Conservation (phyloP, 2,329 filamentous ascomycete genomes). For the Stagonosporopsis chrysanthemi region DNA sequence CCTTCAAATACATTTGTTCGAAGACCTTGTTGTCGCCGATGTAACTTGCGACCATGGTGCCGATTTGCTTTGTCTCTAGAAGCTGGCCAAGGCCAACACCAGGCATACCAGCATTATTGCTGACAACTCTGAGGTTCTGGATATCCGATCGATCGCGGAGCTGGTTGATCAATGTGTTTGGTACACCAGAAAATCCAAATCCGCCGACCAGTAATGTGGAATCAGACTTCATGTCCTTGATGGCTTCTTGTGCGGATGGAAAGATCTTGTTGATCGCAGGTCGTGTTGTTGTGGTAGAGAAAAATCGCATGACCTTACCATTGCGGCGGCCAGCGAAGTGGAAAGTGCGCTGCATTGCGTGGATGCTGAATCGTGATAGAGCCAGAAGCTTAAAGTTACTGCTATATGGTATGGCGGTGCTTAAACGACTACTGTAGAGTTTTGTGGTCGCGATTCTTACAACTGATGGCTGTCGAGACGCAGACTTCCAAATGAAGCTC, state of each 20-base stretch:
- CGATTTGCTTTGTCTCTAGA: slow-evolving; percentile 72
- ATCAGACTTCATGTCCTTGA: slow-evolving; percentile 50
- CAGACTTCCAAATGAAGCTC: neutral
- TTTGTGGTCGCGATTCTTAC: neutral
- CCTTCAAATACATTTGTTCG: slow-evolving; percentile 76
- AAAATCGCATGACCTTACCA: slow-evolving; percentile 44
- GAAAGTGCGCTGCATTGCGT: slow-evolving; percentile 46
- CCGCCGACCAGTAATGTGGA: slow-evolving; percentile 49
- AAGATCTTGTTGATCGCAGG: slow-evolving; percentile 51
- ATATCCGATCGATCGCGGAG: slow-evolving; percentile 47
- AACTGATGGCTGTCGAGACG: neutral
- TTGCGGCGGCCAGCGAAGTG: slow-evolving; percentile 45
- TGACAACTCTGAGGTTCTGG: slow-evolving; percentile 71
- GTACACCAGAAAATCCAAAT: slow-evolving; percentile 51
- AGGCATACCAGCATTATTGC: slow-evolving; percentile 79
- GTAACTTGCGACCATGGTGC: slow-evolving; percentile 76
- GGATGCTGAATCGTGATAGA: neutral
- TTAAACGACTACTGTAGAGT: neutral
- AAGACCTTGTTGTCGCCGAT: slow-evolving; percentile 79
- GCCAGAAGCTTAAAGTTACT: neutral
- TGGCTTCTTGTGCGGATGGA: slow-evolving; percentile 48
- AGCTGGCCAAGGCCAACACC: slow-evolving; percentile 74
- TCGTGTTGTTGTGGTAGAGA: slow-evolving; percentile 43
- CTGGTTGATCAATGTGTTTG: slow-evolving; percentile 51
- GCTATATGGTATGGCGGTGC: neutral